Evolutionary conservation across 1,284 basidiomycete species (phyloP), one percentile per base, ranked within the genome.

Genomic region (Clitocybe nebularis): DNA sequence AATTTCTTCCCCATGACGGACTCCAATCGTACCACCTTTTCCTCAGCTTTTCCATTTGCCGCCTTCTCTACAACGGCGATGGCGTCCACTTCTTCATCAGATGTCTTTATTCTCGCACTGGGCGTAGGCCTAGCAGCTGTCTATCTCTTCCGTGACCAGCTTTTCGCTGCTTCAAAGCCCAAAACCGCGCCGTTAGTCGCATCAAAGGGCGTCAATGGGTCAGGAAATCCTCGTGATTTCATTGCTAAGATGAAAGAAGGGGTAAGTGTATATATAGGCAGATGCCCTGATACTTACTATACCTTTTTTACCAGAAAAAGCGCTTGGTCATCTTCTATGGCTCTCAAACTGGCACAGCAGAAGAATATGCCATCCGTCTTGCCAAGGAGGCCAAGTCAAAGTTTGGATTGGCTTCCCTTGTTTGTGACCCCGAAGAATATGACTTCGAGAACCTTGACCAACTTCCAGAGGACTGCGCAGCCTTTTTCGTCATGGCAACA

Each of bases 351-450:
- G 93, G 93, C 50, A 97, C 93, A 8, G 93, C 93, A 1, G 93
- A 96, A 64, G 93, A 97, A 63, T 96, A 94, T 58, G 89, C 91
- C 35, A 91, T 94, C 56, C 86, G 91, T 63, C 74, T 94, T 6
- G 92, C 92, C 14, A 94, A 93, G 67, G 91, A 97, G 62, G 91
- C 90, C 36, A 97, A 97, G 68, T 79, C 88, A 44, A 91, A 93
- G 62, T 97, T 89, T 54, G 93, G 93, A 36, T 75, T 96, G 9
- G 86, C 90, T 6, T 94, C 92, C 8, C 81, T 96, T 45, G 93
- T 97, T 6, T 93, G 90, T 59, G 93, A 96, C 61, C 91, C 92
- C 3, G 93, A 97, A 63, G 93, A 97, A 65, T 97, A 97, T 64
- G 95, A 98, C 60, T 97, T 97, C 60, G 89, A 93, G 59, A 94